A percentile compares a stretch with the other conserved stretches of the same genome.
Evolutionary conservation across 768 basidiomycete species (phyloP).

Genomic region (Rubroboletus satanas): DNA sequence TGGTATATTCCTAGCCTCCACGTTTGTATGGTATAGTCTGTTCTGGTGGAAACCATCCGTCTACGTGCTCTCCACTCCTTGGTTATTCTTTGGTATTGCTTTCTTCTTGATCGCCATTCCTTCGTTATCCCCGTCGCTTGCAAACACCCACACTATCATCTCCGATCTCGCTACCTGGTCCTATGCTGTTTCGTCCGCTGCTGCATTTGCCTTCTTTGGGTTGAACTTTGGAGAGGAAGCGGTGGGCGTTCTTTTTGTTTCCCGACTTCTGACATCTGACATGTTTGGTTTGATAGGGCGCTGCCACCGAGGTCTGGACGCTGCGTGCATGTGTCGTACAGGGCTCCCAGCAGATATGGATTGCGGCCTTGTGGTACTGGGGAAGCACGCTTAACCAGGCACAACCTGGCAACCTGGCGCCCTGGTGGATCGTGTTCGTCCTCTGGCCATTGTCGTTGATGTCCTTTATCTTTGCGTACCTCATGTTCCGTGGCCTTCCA

Average conservation of each 20-base stretch:
- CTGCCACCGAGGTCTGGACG: slow-evolving; percentile 93
- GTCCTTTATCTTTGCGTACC: slow-evolving; percentile 73
- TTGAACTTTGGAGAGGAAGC: slow-evolving; percentile 98
- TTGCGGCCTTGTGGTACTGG: slow-evolving; percentile 96
- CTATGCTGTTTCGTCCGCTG: slow-evolving; percentile 90
- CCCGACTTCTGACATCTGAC: slow-evolving; percentile 1
- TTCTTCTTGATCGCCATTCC: slow-evolving; percentile 92
- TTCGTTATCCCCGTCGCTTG: slow-evolving; percentile 59
- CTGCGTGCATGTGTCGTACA: slow-evolving; percentile 89
- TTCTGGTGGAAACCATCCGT: slow-evolving; percentile 88
- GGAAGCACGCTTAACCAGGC: slow-evolving; percentile 71
- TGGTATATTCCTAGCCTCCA: slow-evolving; percentile 79
- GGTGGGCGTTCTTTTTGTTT: slow-evolving; percentile 38
- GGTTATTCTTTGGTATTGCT: slow-evolving; percentile 87
- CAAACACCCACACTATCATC: slow-evolving; percentile 59
- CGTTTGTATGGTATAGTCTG: slow-evolving; percentile 84
- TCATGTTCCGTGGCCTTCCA: slow-evolving; percentile 84
- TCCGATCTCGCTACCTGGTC: slow-evolving; percentile 82
- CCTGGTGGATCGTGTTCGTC: slow-evolving; percentile 82
- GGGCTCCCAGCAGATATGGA: slow-evolving; percentile 94
- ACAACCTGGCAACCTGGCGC: slow-evolving; percentile 50
- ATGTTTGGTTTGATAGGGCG: slow-evolving; percentile 49
- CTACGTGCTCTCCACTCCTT: slow-evolving; percentile 80
- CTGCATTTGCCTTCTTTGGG: slow-evolving; percentile 90
- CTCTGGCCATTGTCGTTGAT: slow-evolving; percentile 79